Base-by-base conservation (phyloP, 2,329 filamentous ascomycete genomes). In the Fusarium ambrosium region DNA sequence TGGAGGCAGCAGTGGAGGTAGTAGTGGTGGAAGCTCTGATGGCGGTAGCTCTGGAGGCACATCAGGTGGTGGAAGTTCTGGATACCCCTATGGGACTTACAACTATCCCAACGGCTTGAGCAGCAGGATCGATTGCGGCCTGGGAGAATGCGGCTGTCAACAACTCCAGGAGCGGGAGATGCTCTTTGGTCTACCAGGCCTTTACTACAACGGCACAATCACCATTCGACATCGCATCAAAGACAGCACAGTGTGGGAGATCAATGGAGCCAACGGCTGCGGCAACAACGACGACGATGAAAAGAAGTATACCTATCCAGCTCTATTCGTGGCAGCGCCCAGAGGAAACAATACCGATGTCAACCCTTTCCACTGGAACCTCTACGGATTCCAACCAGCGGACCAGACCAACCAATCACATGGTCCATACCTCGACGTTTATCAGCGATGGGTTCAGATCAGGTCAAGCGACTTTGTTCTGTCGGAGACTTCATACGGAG, bases 201-300 rank as follows among this genome's bases (percentile, higher is more conserved):
- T 74, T 29, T 74, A 74, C 64, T 74, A 74, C 62, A 74, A 74
- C 43, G 72, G 72, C 34, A 74, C 63, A 7, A 39, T 74, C 39
- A 74, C 69, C 1, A 36, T 74, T n/a, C 41, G 48, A 34, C 72
- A 74, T 20, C 37, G 62, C 13, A 65, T 74, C 32, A 70, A 63
- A 4, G 24, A 62, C 32, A 74, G 64, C 64, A 45, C 68, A 4
- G 65, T 53, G 41, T 73, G 71, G 71, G 62, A 62, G 16, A n/a
- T 45, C 29, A 61, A 62, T 4, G 41, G 53, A 18, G 32, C 36
- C 22, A 22, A 59, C n/a, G 55, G 34, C 34, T 74, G 71, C 66
- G 64, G 68, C 37, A 72, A 68, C 37, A 32, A 71, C 18, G 72
- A 72, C 58, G 53, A 67, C 34, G 27, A 39, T 5, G n/a, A 18